Evolutionary conservation across 2,329 filamentous ascomycete species (phyloP), one percentile per base, ranked within the genome.

Genomic region (Diplodia sapinea): DNA sequence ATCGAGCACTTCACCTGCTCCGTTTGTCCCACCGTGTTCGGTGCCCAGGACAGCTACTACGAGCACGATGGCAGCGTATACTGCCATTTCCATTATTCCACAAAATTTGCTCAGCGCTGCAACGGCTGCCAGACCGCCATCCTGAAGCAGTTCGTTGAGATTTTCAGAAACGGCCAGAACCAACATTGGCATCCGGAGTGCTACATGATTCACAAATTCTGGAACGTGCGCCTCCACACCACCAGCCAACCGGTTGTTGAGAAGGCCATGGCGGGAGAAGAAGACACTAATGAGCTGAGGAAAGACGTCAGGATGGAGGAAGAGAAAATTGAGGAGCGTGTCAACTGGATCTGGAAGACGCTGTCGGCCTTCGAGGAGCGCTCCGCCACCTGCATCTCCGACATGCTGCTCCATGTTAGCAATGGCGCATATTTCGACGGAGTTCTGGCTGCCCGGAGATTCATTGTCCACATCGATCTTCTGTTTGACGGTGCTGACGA

Each of bases 141-240:
- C 70, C 84, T 99, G 52, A 99, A 99, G 82, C 95, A 99, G 78
- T 99, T 99, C 78, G 95, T 99, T 69, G 95, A 99, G 79, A 98
- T 99, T 70, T 99, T 94, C 80, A 90, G 95, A 73, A 98, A 98
- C 79, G 94, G 94, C 1, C 92, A 97, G 77, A 97, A 98, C 76
- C 95, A 99, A 76, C 95, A 99, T 78, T 99, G 95, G 95, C 95
- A 99, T 77, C 95, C 95, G 1, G 95, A 99, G 80, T 99, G 95
- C 80, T 99, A 99, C 80, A 99, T 99, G 95, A 99, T 99, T 70
- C 95, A 99, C 82, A 99, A 99, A 76, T 99, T 98, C 80, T 99
- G 95, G 95, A 99, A 98, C 77, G 95, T 99, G 69, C 89, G 95
- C 63, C 84, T 99, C 47, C 80, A 82, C 69, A 78, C 80, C 5